Percentiles rank a stretch among this genome's conserved stretches.
These are phyloP conservation scores for Xylaria sp. DNA, from an alignment of 2,329 filamentous ascomycete species.

Conservation along the genomic window DNA sequence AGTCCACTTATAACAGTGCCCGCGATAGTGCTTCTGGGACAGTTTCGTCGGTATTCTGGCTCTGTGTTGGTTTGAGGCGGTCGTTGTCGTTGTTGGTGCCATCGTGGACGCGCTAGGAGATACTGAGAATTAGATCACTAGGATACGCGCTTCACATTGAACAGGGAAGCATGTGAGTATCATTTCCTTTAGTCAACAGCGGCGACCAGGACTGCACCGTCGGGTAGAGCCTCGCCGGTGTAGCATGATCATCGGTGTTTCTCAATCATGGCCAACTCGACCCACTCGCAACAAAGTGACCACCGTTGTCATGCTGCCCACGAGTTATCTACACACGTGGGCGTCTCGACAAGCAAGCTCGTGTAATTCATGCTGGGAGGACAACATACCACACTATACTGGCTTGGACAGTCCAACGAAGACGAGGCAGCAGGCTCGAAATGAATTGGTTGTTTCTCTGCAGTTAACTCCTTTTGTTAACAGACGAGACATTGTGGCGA, in stretches of 20 bases:
- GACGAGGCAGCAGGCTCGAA: constrained; percentile 40
- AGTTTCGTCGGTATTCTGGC: constrained; percentile 4
- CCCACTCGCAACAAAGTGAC: constrained; percentile 41
- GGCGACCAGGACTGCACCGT: constrained; percentile 36
- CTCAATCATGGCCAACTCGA: constrained; percentile 37
- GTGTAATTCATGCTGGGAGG: constrained; percentile 38
- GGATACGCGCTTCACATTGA: neutral
- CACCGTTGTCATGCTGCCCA: constrained; percentile 41
- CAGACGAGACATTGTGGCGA: constrained; percentile 37
- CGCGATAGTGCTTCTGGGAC: constrained; percentile 30
- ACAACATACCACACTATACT: constrained; percentile 33
- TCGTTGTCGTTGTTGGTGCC: neutral
- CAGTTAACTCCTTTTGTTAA: constrained; percentile 33
- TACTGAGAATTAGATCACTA: constrained; percentile 16
- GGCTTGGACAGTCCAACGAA: constrained; percentile 22
- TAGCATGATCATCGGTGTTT: constrained; percentile 35
- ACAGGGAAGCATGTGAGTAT: neutral
- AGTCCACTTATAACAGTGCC: constrained; percentile 37
- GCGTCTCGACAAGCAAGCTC: constrained; percentile 28
- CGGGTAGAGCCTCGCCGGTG: constrained; percentile 29
- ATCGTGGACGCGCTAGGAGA: constrained; percentile 6
- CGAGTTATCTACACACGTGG: constrained; percentile 38
- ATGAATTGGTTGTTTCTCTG: constrained; percentile 34
- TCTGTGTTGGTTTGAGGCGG: neutral
- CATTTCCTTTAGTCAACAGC: constrained; percentile 37